Conservation (phyloP, 768 basidiomycete genomes). For the Guyanaporus albipodus region DNA sequence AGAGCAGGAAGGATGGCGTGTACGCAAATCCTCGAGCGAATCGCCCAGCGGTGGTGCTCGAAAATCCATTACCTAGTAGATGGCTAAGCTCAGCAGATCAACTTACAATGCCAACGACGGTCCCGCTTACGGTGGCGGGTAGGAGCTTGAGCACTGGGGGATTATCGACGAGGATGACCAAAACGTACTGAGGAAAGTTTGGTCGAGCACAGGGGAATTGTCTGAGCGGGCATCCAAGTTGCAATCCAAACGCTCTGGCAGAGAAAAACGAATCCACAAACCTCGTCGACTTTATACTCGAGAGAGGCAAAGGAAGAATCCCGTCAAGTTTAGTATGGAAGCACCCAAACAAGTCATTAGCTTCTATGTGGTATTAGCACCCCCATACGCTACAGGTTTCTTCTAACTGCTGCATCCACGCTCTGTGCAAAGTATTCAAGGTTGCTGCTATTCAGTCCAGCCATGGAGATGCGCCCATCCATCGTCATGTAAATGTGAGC, state of each 20-base stretch:
- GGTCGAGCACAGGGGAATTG: conserved; percentile 25
- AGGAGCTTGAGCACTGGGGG: no score
- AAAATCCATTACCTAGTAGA: conserved; percentile 17
- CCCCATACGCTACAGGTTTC: conserved; percentile 49
- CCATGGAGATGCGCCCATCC: conserved; percentile 93
- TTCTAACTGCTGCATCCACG: conserved; percentile 79
- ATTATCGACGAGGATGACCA: no score
- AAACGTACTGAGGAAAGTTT: conserved; percentile 19
- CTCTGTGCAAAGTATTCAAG: conserved; percentile 88
- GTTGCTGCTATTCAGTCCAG: conserved; percentile 79
- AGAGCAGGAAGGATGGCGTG: background rate
- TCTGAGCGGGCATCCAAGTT: conserved; percentile 19
- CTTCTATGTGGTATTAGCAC: conserved; percentile 24
- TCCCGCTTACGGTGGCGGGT: no score
- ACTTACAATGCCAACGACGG: background rate
- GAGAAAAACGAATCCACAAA: conserved; percentile 9
- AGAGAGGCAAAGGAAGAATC: conserved; percentile 9
- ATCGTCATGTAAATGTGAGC: conserved; percentile 94
- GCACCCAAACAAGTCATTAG: conserved; percentile 16
- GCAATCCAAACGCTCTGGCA: conserved; percentile 11
- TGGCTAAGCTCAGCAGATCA: no score
- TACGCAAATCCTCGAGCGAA: conserved; percentile 13
- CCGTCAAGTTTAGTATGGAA: conserved; percentile 23
- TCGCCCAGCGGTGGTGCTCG: conserved; percentile 1
- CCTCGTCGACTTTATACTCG: conserved; percentile 21